Percentiles rank a stretch among this genome's conserved stretches.
phyloP scores from a whole-genome alignment of 306 rosid genomes.

The Psophocarpus tetragonolobus region DNA sequence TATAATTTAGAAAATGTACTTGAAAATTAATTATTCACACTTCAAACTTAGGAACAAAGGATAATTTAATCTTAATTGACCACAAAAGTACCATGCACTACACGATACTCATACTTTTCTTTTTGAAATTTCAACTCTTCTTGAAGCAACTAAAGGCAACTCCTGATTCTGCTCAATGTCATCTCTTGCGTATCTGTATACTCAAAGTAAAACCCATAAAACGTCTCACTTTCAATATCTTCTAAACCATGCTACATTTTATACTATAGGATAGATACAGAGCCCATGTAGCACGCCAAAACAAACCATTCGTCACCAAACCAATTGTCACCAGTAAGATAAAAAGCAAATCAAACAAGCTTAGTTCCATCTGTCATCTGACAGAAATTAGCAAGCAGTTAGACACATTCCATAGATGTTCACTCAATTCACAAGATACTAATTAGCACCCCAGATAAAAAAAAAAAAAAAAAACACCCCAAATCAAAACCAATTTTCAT shows the following conservation, averaged over 20 bases:
- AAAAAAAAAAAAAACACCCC: too few species aligned
- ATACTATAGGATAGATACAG: not conserved
- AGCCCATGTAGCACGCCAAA: not conserved
- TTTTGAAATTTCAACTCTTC: not conserved
- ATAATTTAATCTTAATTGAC: not conserved
- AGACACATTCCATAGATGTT: not conserved
- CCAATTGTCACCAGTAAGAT: not conserved
- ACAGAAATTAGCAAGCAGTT: constrained; percentile 6
- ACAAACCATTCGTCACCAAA: not conserved
- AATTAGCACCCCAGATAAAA: not conserved
- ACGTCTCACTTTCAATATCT: not conserved
- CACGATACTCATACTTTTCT: not conserved
- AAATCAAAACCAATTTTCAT: not conserved
- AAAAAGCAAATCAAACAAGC: not conserved
- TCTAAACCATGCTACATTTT: not conserved
- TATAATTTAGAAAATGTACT: not conserved
- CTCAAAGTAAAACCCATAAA: not conserved
- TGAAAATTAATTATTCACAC: not conserved
- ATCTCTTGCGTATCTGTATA: not conserved
- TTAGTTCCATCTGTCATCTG: not conserved
- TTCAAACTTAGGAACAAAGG: not conserved
- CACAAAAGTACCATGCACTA: constrained; percentile 20
- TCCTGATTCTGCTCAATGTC: constrained; percentile 3
- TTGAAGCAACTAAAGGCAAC: constrained; percentile 7
- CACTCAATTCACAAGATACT: not conserved